These are phyloP conservation scores for Candida endomychidarum DNA, from an alignment of 805 yeast genomes.

Conservation along the genomic window DNA sequence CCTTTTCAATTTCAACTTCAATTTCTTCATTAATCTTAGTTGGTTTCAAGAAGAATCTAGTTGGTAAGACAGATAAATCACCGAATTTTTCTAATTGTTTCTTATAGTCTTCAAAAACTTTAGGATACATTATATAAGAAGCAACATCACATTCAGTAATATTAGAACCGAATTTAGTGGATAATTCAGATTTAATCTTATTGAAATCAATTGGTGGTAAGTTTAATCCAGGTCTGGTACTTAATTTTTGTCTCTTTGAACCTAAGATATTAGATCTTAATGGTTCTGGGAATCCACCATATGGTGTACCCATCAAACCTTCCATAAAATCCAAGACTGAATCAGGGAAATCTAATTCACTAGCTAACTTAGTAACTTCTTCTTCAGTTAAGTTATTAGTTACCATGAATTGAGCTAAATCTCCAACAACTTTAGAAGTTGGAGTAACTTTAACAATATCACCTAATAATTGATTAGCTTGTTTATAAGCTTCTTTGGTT, in stretches of 20 bases:
- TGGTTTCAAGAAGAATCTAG: conserved; percentile 84
- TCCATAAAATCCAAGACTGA: conserved; percentile 98
- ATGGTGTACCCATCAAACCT: conserved; percentile 99
- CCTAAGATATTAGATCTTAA: conserved; percentile 86
- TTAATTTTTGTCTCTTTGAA: conserved; percentile 90
- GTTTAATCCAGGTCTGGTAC: conserved; percentile 87
- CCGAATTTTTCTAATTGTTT: conserved; percentile 76
- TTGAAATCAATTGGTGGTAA: conserved; percentile 81
- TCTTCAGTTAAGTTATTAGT: conserved; percentile 83
- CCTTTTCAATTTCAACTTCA: conserved; percentile 86
- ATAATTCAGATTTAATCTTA: conserved; percentile 69
- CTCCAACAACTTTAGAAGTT: conserved; percentile 99
- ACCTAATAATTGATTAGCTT: conserved; percentile 88
- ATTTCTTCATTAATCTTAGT: conserved; percentile 88
- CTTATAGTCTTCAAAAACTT: conserved; percentile 88
- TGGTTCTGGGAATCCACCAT: conserved; percentile 99
- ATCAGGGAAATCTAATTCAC: conserved; percentile 95
- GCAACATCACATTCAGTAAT: conserved; percentile 89
- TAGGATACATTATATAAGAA: conserved; percentile 96
- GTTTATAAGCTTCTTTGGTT: conserved; percentile 91
- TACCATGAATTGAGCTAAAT: conserved; percentile 99
- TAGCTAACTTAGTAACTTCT: conserved; percentile 85
- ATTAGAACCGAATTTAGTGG: conserved; percentile 67
- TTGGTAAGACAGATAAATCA: conserved; percentile 92
- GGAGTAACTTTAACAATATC: conserved; percentile 99